A percentile compares a stretch with the other conserved stretches of the same genome.
These are phyloP conservation scores for Fusarium incarnatum DNA, from an alignment of 2,329 filamentous ascomycete species.

Conservation along the genomic window DNA sequence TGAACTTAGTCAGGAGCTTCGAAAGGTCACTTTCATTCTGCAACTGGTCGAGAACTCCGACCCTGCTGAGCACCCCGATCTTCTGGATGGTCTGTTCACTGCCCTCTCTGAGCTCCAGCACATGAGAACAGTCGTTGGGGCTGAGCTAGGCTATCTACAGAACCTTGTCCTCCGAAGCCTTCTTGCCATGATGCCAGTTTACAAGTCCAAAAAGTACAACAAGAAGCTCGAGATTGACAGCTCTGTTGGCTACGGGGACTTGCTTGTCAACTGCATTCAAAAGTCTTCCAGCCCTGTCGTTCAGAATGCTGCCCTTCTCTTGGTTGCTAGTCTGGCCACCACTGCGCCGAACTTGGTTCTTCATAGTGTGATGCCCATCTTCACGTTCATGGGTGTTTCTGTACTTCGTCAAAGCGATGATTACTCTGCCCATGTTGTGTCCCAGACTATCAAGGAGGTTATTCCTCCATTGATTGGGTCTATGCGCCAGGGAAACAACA, in stretches of 20 bases:
- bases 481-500: constrained; percentile 82
- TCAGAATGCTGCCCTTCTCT: constrained; percentile 88
- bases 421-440: constrained; percentile 95
- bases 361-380: constrained; percentile 98
- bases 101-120: constrained; percentile 88
- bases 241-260: constrained; percentile 84
- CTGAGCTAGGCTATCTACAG: constrained; percentile 91
- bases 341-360: constrained; percentile 91
- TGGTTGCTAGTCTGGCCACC: constrained; percentile 87
- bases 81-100: constrained; percentile 84
- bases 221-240: constrained; percentile 76
- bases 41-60: constrained; percentile 87
- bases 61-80: constrained; percentile 78
- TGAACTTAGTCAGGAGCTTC: constrained; percentile 75
- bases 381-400: constrained; percentile 96
- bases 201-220: constrained; percentile 70
- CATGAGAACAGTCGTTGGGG: constrained; percentile 82
- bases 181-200: constrained; percentile 83
- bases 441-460: constrained; percentile 93
- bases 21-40: constrained; percentile 85
- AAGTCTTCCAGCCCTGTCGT: constrained; percentile 92
- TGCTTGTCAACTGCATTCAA: constrained; percentile 94
- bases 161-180: constrained; percentile 85
- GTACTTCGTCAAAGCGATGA: constrained; percentile 94
- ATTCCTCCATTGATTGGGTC: constrained; percentile 91